Percentiles rank a stretch among this genome's conserved stretches.
Conservation (phyloP, 1,284 basidiomycete species). For the Agaricales sp. region DNA sequence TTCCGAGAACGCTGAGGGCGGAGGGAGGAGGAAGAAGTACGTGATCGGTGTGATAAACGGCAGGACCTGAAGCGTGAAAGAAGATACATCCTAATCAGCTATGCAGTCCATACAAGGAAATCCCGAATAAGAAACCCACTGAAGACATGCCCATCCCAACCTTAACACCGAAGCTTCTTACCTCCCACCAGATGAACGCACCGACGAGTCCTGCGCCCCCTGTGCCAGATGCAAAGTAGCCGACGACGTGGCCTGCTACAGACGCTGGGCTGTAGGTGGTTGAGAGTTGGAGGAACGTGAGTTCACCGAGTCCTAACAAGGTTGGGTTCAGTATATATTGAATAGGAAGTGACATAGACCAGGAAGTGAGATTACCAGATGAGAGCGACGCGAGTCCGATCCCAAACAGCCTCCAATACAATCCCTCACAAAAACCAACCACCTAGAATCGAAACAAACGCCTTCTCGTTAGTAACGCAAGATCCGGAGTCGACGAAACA, state of each 20-base stretch:
- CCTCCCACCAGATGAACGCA: constrained; percentile 91
- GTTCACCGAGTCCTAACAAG: constrained; percentile 71
- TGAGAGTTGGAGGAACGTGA: constrained; percentile 91
- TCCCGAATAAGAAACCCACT: constrained; percentile 27
- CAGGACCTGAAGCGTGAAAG: constrained; percentile 43
- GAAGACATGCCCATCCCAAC: constrained; percentile 75
- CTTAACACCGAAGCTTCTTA: constrained; percentile 79
- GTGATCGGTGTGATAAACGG: constrained; percentile 69
- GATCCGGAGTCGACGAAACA: too few relatives aligned
- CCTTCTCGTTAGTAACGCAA: too few relatives aligned
- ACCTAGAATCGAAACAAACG: too few relatives aligned
- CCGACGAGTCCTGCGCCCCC: constrained; percentile 92
- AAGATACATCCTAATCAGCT: constrained; percentile 4
- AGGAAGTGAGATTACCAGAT: constrained; percentile 41
- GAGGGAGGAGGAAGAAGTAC: constrained; percentile 70
- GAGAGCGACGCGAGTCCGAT: constrained; percentile 89
- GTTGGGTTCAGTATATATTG: constrained; percentile 5
- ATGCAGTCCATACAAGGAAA: background rate
- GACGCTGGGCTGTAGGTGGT: constrained; percentile 71
- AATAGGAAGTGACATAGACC: background rate
- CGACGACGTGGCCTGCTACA: constrained; percentile 60
- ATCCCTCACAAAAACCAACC: constrained; percentile 65
- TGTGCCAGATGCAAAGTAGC: constrained; percentile 88
- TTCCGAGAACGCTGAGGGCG: constrained; percentile 34
- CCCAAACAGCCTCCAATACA: constrained; percentile 72